phyloP scores from a whole-genome alignment of 2,329 filamentous ascomycete species.

The Boeremia exigua region DNA sequence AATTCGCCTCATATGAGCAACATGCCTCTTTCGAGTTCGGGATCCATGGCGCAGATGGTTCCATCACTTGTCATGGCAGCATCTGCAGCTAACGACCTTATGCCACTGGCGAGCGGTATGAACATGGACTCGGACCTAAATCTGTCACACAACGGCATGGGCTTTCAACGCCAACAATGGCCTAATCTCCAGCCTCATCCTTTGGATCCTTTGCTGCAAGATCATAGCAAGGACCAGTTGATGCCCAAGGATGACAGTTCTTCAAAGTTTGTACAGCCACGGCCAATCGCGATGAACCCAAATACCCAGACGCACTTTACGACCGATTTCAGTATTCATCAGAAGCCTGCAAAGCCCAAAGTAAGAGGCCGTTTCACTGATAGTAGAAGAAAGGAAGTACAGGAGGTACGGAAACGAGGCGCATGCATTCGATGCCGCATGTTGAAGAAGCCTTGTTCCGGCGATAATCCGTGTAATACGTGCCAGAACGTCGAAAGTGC shows the following conservation, averaged over 20 bases:
- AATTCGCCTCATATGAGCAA: constrained; percentile 43
- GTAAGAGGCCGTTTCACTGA: constrained; percentile 64
- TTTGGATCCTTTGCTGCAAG: constrained; percentile 45
- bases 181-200: constrained; percentile 35
- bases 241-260: constrained; percentile 30
- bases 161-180: constrained; percentile 45
- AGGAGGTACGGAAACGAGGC: constrained; percentile 64
- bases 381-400: constrained; percentile 63
- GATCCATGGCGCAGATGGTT: constrained; percentile 44
- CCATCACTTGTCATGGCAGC: constrained; percentile 50
- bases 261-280: constrained; percentile 37
- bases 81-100: constrained; percentile 49
- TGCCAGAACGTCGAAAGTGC: constrained; percentile 66
- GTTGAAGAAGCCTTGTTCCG: constrained; percentile 69
- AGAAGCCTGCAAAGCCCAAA: constrained; percentile 52
- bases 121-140: constrained; percentile 46
- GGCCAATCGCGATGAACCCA: constrained; percentile 49
- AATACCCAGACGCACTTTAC: constrained; percentile 47
- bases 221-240: constrained; percentile 38
- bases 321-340: constrained; percentile 48
- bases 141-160: constrained; percentile 35
- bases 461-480: constrained; percentile 64
- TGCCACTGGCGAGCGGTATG: constrained; percentile 43
- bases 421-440: constrained; percentile 69
- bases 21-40: constrained; percentile 36